Evolutionary conservation across 768 basidiomycete species (phyloP).

Genomic region (Hericium erinaceus): DNA sequence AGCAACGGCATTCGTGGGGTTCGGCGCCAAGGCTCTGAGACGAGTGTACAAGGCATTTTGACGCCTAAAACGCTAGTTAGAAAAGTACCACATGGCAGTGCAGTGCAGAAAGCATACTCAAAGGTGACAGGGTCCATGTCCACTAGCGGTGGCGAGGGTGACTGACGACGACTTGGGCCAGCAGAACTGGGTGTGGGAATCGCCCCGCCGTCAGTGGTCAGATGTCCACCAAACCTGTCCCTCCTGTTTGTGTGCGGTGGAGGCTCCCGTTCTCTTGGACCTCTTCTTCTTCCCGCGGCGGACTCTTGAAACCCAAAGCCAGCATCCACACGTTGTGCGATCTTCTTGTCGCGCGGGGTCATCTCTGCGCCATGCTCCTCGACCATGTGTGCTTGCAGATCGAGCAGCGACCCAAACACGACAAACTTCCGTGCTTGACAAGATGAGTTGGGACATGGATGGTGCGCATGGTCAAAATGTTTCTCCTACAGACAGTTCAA

Average conservation of each 20-base stretch:
- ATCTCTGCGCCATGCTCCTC: constrained; percentile 72
- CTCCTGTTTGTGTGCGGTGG: constrained; percentile 39
- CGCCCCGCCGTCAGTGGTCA: constrained; percentile 34
- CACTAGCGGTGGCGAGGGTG: constrained; percentile 25
- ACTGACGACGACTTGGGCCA: constrained; percentile 19
- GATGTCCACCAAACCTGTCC: constrained; percentile 50
- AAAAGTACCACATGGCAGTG: background rate
- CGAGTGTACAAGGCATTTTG: constrained; percentile 58
- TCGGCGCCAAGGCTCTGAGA: constrained; percentile 47
- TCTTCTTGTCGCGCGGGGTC: constrained; percentile 59
- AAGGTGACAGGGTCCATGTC: constrained; percentile 45
- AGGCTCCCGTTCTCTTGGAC: constrained; percentile 44
- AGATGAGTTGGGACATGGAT: constrained; percentile 60
- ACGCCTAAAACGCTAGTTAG: constrained; percentile 33
- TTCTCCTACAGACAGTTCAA: constrained; percentile 38
- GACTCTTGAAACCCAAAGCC: constrained; percentile 62
- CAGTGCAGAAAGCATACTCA: constrained; percentile 35
- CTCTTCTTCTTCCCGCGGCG: constrained; percentile 35
- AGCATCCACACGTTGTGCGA: constrained; percentile 57
- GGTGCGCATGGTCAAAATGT: constrained; percentile 70
- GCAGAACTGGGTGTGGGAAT: constrained; percentile 5
- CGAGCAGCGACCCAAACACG: constrained; percentile 80
- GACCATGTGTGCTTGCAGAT: constrained; percentile 88
- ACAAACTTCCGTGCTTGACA: constrained; percentile 90
- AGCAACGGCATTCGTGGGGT: constrained; percentile 47